These are phyloP conservation scores for Boletus coffeatus DNA, from an alignment of 1,284 basidiomycete genomes.

Conservation along the genomic window DNA sequence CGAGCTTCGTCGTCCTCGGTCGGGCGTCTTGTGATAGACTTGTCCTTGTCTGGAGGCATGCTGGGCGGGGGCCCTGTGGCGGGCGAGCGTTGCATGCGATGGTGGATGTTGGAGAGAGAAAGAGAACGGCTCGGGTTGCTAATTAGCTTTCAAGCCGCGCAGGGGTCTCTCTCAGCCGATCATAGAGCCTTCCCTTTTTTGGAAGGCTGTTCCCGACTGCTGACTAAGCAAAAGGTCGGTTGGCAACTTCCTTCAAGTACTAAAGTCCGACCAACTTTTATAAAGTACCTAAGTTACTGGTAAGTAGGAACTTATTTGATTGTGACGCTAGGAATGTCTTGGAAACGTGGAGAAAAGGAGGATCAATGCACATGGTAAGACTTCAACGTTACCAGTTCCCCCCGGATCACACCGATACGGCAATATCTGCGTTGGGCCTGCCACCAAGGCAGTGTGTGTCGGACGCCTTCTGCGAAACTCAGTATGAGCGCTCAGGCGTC, in stretches of 20 bases:
- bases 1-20: too few species aligned
- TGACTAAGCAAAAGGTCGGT: slow-evolving; percentile 13
- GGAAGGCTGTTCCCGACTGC: slow-evolving; percentile 21
- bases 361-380: background rate
- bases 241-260: too few species aligned
- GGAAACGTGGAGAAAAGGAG: background rate
- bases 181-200: slow-evolving; percentile 20
- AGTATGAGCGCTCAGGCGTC: background rate
- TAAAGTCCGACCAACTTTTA: too few species aligned
- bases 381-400: background rate
- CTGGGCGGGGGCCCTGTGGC: slow-evolving; percentile 14
- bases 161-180: slow-evolving; percentile 20
- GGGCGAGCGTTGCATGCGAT: slow-evolving; percentile 18
- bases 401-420: background rate
- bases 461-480: background rate
- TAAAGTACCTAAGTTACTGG: too few species aligned
- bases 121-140: slow-evolving; percentile 17
- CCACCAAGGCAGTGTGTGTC: background rate
- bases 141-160: slow-evolving; percentile 21
- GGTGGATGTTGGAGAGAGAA: slow-evolving; percentile 11
- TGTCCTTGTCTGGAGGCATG: slow-evolving; percentile 23
- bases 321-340: background rate
- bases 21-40: too few species aligned
- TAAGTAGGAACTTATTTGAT: background rate
- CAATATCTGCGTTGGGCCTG: background rate